phyloP scores from a whole-genome alignment of 2,329 filamentous ascomycete species.

The Ophiostoma piceae region DNA sequence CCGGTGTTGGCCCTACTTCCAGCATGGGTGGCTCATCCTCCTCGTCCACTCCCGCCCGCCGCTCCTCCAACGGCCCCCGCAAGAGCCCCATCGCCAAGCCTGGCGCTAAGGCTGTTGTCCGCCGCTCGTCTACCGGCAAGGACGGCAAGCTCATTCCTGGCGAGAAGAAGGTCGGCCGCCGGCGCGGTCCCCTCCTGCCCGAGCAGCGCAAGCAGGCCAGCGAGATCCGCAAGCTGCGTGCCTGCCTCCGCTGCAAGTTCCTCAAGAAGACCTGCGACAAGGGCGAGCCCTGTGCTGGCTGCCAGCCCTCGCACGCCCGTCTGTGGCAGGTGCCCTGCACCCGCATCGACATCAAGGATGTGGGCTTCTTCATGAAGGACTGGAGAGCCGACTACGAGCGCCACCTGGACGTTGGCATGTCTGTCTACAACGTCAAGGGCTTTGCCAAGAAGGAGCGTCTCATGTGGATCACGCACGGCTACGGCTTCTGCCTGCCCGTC shows the following conservation, averaged over 20 bases:
- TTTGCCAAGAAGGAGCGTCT: constrained; percentile 60
- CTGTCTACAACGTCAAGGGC: constrained; percentile 91
- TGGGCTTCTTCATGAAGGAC: constrained; percentile 98
- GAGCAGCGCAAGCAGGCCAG: constrained; percentile 95
- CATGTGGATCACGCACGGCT: constrained; percentile 94
- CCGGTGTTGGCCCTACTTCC: constrained; percentile 44
- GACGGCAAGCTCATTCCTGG: constrained; percentile 59
- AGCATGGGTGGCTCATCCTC: constrained; percentile 43
- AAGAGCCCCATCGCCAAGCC: constrained; percentile 78
- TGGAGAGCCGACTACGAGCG: constrained; percentile 97
- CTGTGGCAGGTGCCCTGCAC: constrained; percentile 98
- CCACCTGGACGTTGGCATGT: constrained; percentile 79
- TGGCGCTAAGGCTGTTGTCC: constrained; percentile 70
- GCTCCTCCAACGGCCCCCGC: constrained; percentile 59
- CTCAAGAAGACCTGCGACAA: constrained; percentile 99
- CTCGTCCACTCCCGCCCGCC: constrained; percentile 59
- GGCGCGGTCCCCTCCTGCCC: constrained; percentile 81
- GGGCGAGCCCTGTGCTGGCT: constrained; percentile 90
- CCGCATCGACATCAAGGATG: constrained; percentile 97
- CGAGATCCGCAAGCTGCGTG: constrained; percentile 90
- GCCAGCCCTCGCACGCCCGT: constrained; percentile 89
- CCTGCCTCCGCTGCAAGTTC: constrained; percentile 94
- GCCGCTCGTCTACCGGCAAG: constrained; percentile 70
- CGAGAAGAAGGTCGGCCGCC: constrained; percentile 89
- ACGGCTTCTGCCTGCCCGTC: constrained; percentile 87